A percentile compares a stretch with the other conserved stretches of the same genome.
Evolutionary conservation across 2,329 filamentous ascomycete genomes (phyloP).

Genomic region (Cephalotrichum gorgonifer): DNA sequence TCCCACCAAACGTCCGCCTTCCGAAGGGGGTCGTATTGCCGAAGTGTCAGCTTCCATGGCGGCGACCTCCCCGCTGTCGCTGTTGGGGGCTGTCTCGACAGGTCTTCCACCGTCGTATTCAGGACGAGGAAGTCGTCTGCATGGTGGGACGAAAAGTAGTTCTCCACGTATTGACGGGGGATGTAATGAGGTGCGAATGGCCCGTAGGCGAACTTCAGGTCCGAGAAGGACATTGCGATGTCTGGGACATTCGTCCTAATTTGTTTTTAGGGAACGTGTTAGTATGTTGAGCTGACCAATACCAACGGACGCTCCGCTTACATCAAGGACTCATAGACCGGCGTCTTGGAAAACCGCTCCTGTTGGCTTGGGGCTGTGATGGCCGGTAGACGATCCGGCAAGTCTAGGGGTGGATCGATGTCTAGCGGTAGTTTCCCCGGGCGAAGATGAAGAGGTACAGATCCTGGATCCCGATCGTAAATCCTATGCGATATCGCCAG

Average conservation of each 20-base stretch:
- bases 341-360: conserved; percentile 35
- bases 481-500: conserved; percentile 27
- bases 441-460: conserved; percentile 18
- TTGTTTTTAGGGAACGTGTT: not conserved
- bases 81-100: conserved; percentile 21
- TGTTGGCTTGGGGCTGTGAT: conserved; percentile 28
- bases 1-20: conserved; percentile 43
- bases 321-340: conserved; percentile 41
- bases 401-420: conserved; percentile 31
- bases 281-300: not conserved
- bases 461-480: conserved; percentile 32
- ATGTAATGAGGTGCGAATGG: conserved; percentile 45
- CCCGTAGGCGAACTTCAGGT: conserved; percentile 40
- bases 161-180: conserved; percentile 43
- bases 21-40: conserved; percentile 30
- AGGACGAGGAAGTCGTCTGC: conserved; percentile 34
- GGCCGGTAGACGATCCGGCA: conserved; percentile 30
- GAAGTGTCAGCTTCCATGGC: conserved; percentile 35
- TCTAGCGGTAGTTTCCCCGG: conserved; percentile 34
- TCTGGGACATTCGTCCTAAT: conserved; percentile 43
- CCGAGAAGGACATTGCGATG: conserved; percentile 46
- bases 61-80: not conserved
- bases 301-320: conserved; percentile 18
- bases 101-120: conserved; percentile 41
- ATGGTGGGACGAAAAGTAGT: conserved; percentile 40